These are phyloP conservation scores for Euphorbia pulcherrima DNA, from an alignment of 345 rosid genomes.

Conservation along the genomic window DNA sequence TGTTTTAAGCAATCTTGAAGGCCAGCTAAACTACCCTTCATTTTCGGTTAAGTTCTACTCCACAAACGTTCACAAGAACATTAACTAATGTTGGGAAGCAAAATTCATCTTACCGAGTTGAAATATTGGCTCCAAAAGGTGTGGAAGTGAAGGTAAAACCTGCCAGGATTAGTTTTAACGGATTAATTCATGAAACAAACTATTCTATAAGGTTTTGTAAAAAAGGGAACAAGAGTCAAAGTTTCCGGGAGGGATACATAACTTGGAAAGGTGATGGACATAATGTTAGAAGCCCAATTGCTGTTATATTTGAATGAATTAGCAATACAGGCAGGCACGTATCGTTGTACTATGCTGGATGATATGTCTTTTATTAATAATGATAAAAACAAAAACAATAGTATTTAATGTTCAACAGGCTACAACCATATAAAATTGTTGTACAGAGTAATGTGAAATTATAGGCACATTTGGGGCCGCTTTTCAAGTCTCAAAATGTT, in stretches of 20 bases:
- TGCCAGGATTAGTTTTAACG: background rate
- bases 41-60: conserved; percentile 12
- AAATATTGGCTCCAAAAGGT: conserved; percentile 6
- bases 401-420: too few species aligned
- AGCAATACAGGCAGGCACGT: too few species aligned
- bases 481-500: too few species aligned
- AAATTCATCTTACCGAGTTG: background rate
- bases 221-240: background rate
- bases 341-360: too few species aligned
- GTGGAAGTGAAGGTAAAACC: conserved; percentile 14
- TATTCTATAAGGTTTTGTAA: conserved; percentile 18
- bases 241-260: conserved; percentile 20
- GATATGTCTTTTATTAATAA: too few species aligned
- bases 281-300: conserved; percentile 20
- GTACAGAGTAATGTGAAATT: too few species aligned
- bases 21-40: conserved; percentile 19
- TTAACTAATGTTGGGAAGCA: conserved; percentile 10
- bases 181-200: background rate
- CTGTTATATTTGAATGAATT: too few species aligned
- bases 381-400: too few species aligned
- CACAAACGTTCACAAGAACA: conserved; percentile 17
- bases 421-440: too few species aligned
- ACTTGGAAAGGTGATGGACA: conserved; percentile 7
- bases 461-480: too few species aligned
- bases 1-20: conserved; percentile 10